Evolutionary conservation across 352 stramenopile species (phyloP), one percentile per base, ranked within the genome.

Genomic region (Pythium myriotylum): DNA sequence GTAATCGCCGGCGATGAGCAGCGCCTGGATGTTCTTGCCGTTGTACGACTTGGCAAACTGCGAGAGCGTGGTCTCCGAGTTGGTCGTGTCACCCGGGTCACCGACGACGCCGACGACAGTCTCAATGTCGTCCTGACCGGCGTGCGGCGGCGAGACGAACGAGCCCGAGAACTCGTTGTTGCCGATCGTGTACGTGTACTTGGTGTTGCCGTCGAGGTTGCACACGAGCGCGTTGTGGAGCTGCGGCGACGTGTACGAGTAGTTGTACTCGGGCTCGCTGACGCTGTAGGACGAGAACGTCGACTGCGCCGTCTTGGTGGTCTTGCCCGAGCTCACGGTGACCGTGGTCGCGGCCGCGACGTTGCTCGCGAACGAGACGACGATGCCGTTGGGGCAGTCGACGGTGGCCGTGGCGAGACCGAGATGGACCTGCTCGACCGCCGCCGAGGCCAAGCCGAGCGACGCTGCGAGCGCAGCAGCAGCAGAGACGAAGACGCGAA

Each of bases 151-250:
- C 29, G 48, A 42, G 17, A 54, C 48, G n/a, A 54, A 54, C 29
- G 48, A 54, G 9, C 48, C 48, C 8, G 29, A 27, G 41, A 81
- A 84, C 24, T 75, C 73, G 32, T 62, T 72, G 10, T 53, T 52
- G 22, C 65, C 67, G 51, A 84, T 76, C 16, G 62, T 79, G 67
- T 83, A 86, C 42, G 56, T 54, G 70, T 85, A 82, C 27, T 70
- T 70, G n/a, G 74, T 78, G 45, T 62, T 73, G 43, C 77, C 64
- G 3, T 23, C 54, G 3, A 83, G 55, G 24, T 77, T 49, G 27
- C 76, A 86, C 29, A 86, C 56, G 24, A 81, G 40, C 26, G 76
- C 74, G 10, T 73, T 86, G 57, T 86, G 76, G 40, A 86, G 60
- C 33, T 68, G 72, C 10, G 76, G 73, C 4, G 76, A 86, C 61